These are phyloP conservation scores for Macrolepiota dolichaula DNA, from an alignment of 768 basidiomycete genomes.

Conservation along the genomic window DNA sequence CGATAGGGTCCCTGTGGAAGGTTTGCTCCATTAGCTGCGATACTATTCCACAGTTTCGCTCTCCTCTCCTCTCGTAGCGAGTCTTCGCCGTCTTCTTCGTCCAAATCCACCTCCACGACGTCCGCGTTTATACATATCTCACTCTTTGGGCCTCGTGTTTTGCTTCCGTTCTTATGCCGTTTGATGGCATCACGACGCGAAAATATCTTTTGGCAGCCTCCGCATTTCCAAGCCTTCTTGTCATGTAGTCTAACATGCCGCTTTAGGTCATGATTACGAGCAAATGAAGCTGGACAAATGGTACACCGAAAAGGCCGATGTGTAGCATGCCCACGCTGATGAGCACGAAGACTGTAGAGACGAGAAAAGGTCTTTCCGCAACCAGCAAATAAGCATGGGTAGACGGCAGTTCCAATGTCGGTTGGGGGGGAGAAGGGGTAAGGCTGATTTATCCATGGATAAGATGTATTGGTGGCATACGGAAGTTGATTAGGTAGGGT, in stretches of 20 bases:
- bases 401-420: slow-evolving; percentile 74
- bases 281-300: slow-evolving; percentile 71
- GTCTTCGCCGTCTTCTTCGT: slow-evolving; percentile 39
- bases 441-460: slow-evolving; percentile 30
- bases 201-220: slow-evolving; percentile 71
- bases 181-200: slow-evolving; percentile 79
- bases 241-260: slow-evolving; percentile 74
- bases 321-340: slow-evolving; percentile 62
- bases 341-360: slow-evolving; percentile 65
- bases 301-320: slow-evolving; percentile 66
- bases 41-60: slow-evolving; percentile 57
- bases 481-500: slow-evolving; percentile 26
- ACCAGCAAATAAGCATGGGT: slow-evolving; percentile 65
- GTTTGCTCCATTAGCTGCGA: slow-evolving; percentile 25
- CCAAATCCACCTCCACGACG: slow-evolving; percentile 56
- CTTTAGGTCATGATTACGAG: slow-evolving; percentile 77
- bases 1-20: slow-evolving; percentile 19
- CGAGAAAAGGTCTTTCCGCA: slow-evolving; percentile 72
- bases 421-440: slow-evolving; percentile 24
- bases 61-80: slow-evolving; percentile 56
- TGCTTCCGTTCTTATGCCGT: slow-evolving; percentile 65
- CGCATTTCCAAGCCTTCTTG: slow-evolving; percentile 70
- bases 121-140: slow-evolving; percentile 55
- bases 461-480: slow-evolving; percentile 26
- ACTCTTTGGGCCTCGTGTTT: slow-evolving; percentile 46